Evolutionary conservation across 164 flowering plant genomes (phyloP).

Genomic region (Magnolia changhungtana): DNA sequence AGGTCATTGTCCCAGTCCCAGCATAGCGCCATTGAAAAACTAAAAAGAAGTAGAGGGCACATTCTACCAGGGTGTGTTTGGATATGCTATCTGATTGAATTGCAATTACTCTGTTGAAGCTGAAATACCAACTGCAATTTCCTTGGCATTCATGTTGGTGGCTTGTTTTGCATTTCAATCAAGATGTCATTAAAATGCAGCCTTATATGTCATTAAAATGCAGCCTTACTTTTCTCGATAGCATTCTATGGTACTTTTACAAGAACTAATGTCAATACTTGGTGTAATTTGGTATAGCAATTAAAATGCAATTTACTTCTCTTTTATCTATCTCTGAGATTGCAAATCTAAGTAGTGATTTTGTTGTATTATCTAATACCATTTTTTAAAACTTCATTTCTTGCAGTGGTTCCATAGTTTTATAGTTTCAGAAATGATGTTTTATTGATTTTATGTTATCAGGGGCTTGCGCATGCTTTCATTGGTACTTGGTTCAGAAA

Average conservation of each 20-base stretch:
- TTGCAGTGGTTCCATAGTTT: neutral
- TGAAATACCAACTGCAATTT: too few species aligned
- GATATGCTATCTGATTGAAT: too few species aligned
- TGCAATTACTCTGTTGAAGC: too few species aligned
- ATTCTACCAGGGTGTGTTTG: too few species aligned
- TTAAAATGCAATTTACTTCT: neutral
- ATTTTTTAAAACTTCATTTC: neutral
- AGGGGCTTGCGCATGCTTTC: slow-evolving; percentile 94
- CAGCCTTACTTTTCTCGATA: neutral
- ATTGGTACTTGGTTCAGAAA: slow-evolving; percentile 82
- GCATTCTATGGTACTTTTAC: neutral
- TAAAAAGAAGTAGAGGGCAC: too few species aligned
- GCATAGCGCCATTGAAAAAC: too few species aligned
- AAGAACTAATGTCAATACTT: neutral
- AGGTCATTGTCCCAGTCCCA: too few species aligned
- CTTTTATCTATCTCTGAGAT: neutral
- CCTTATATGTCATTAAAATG: neutral
- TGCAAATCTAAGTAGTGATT: neutral
- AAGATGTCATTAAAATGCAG: neutral
- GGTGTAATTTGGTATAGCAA: neutral
- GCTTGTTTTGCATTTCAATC: neutral
- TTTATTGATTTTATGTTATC: slow-evolving; percentile 6
- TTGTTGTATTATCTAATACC: neutral
- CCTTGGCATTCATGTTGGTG: too few species aligned
- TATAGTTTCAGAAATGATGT: neutral